These are phyloP conservation scores for Leccinum subtestaceum DNA, from an alignment of 768 basidiomycete genomes.

Conservation along the genomic window DNA sequence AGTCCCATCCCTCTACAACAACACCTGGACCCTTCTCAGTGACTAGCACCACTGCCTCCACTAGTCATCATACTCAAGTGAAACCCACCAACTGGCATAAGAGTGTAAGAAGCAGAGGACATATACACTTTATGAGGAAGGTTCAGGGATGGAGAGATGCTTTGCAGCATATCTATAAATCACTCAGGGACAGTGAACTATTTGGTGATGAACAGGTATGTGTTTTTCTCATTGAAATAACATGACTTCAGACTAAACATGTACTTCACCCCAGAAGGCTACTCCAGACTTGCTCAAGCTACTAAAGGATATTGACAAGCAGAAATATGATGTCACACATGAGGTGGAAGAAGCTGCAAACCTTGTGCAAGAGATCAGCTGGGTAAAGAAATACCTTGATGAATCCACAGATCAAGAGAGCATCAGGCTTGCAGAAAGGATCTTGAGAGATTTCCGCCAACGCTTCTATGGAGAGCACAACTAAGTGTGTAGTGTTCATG, in stretches of 20 bases:
- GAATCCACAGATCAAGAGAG: slow-evolving; percentile 4
- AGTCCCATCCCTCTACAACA: background rate
- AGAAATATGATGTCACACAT: slow-evolving; percentile 21
- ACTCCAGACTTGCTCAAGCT: slow-evolving; percentile 16
- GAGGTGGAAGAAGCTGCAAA: slow-evolving; percentile 11
- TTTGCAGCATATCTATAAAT: slow-evolving; percentile 3
- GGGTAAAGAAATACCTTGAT: background rate
- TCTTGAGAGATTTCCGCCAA: slow-evolving; percentile 25
- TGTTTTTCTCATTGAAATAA: background rate
- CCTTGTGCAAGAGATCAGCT: slow-evolving; percentile 9
- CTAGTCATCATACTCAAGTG: background rate
- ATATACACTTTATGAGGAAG: background rate
- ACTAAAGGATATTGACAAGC: slow-evolving; percentile 20
- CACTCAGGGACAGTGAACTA: background rate
- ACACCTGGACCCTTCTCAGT: background rate
- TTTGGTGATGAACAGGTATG: slow-evolving; percentile 24
- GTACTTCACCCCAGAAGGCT: slow-evolving; percentile 6
- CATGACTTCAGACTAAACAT: background rate
- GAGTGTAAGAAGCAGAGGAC: background rate
- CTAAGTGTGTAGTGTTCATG: background rate
- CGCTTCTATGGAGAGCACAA: slow-evolving; percentile 8
- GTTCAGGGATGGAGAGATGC: slow-evolving; percentile 17
- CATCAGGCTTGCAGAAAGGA: slow-evolving; percentile 6
- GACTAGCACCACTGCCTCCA: background rate
- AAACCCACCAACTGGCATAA: background rate